Evolutionary conservation across 805 yeast species (phyloP), one percentile per base, ranked within the genome.

Genomic region (Candida xiaguanensis): DNA sequence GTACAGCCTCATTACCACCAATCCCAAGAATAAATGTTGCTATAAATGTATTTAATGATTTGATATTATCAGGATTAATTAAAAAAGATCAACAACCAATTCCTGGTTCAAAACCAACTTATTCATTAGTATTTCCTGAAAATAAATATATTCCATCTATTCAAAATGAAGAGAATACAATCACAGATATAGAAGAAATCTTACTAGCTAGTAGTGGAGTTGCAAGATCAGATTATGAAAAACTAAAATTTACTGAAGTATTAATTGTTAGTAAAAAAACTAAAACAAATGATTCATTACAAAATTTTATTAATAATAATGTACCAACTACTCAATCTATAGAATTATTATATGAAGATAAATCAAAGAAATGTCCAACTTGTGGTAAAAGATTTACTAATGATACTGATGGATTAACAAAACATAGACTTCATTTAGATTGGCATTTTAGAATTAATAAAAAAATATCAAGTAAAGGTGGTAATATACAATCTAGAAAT

Each of bases 391-490:
- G 99, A 46, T 93, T 88, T 56, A 70, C 77, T 3, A 74, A 75
- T 38, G 76, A 80, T 25, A 65, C 61, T 2, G 75, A 70, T 34
- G 95, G 88, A 12, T 60, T 61, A 5, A 61, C 63, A 34, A 75
- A 75, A 42, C 76, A 66, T 41, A 50, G 81, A 37, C 70, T 77
- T 13, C 99, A 93, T 61, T 65, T 88, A 48, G 99, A 91, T 60
- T 91, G 97, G 97, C 98, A 91, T 67, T 89, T 88, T 67, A 76
- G 98, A 51, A 84, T 87, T 31, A 91, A 88, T 59, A 87, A 86
- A 56, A 81, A 84, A 51, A 67, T 85, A 34, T 48, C 63, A 17
- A 49, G 55, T 31, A 48, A 44, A 23, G 45, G 45, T 8, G 51
- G 59, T 17, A 54, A 57, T 19, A 80, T 82, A 31, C 90, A 85